Conservation (phyloP, 768 basidiomycete genomes). For the Macrolepiota dolichaula region DNA sequence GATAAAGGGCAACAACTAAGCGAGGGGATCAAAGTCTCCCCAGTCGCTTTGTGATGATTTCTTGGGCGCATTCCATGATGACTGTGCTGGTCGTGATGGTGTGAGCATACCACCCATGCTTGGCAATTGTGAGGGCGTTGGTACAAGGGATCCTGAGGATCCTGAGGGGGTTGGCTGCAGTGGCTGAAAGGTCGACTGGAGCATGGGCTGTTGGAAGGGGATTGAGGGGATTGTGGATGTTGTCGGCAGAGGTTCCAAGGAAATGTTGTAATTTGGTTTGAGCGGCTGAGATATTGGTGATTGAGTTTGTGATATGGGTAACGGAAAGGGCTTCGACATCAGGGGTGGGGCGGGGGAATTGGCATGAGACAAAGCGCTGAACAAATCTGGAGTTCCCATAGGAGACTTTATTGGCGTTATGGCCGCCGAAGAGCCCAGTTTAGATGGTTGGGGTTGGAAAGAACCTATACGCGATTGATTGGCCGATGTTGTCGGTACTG, state of each 20-base stretch:
- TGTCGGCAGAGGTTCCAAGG: conserved; percentile 16
- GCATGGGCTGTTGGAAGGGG: conserved; percentile 6
- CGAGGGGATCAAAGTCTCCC: conserved; percentile 81
- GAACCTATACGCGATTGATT: conserved; percentile 14
- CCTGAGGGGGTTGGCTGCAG: conserved; percentile 16
- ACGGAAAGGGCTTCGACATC: conserved; percentile 2
- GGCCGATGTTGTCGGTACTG: conserved; percentile 12
- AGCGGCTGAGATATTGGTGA: conserved; percentile 14
- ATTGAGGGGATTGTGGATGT: conserved; percentile 12
- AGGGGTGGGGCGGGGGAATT: background rate
- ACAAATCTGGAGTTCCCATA: background rate
- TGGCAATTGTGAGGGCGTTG: conserved; percentile 17
- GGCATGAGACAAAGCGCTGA: conserved; percentile 2
- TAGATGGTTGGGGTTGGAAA: conserved; percentile 35
- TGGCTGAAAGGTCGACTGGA: conserved; percentile 14
- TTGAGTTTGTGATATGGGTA: conserved; percentile 16
- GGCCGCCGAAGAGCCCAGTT: conserved; percentile 34
- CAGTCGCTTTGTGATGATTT: conserved; percentile 63
- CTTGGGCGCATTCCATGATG: conserved; percentile 41
- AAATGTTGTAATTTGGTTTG: conserved; percentile 29
- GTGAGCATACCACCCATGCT: conserved; percentile 47
- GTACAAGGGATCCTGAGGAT: conserved; percentile 15
- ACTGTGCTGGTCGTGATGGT: conserved; percentile 60
- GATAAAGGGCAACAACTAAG: conserved; percentile 24
- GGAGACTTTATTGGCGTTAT: conserved; percentile 7